phyloP scores from a whole-genome alignment of 163 green algal genomes.

The Scenedesmus sp. region DNA sequence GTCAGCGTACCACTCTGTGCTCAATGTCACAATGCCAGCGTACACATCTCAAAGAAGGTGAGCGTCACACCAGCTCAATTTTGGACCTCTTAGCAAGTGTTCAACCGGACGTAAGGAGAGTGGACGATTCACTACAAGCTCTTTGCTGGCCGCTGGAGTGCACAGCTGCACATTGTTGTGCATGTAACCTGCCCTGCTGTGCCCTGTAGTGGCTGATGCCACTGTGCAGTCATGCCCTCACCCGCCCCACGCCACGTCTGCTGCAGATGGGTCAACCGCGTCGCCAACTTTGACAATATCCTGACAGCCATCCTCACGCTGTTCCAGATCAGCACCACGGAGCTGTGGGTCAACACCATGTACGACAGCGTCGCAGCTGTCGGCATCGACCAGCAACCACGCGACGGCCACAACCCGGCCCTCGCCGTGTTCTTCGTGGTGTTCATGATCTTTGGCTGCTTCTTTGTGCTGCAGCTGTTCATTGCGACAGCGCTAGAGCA shows the following conservation, averaged over 20 bases:
- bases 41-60: conserved; percentile 53
- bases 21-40: conserved; percentile 56
- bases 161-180: not conserved
- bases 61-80: not conserved
- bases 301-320: conserved; percentile 68
- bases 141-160: not conserved
- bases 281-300: conserved; percentile 80
- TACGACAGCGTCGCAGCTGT: conserved; percentile 68
- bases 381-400: conserved; percentile 62
- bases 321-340: conserved; percentile 75
- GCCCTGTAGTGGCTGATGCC: not conserved
- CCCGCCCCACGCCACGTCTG: not conserved
- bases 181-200: not conserved
- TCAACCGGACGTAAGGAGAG: too few relatives aligned
- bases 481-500: conserved; percentile 78
- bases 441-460: conserved; percentile 80
- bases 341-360: conserved; percentile 76
- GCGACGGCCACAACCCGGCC: conserved; percentile 34
- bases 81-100: too few relatives aligned
- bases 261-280: conserved; percentile 55
- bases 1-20: conserved; percentile 58
- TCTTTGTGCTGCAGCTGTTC: conserved; percentile 86
- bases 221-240: not conserved
- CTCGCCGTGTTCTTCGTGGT: conserved; percentile 74
- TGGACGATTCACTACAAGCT: too few relatives aligned